Conservation (phyloP, 2,329 filamentous ascomycete species). For the Macrophomina tecta region DNA sequence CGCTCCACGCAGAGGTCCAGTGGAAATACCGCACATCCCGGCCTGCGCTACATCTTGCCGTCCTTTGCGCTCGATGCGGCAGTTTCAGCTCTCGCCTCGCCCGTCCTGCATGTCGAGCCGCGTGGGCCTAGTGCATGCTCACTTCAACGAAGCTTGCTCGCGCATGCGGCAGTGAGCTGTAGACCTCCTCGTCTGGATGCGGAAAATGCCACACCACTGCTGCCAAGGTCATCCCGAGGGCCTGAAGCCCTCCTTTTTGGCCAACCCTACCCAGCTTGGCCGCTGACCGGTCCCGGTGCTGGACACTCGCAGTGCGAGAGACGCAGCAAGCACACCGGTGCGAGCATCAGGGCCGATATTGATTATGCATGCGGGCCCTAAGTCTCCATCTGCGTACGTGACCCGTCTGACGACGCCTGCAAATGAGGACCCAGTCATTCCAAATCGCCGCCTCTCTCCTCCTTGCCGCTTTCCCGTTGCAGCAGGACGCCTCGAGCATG, state of each 20-base stretch:
- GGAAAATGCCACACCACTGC: background rate
- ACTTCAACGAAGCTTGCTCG: background rate
- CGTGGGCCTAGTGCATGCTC: background rate
- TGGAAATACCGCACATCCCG: too few species aligned
- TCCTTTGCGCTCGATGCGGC: background rate
- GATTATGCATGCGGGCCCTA: background rate
- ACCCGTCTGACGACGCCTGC: background rate
- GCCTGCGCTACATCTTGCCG: too few species aligned
- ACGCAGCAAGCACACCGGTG: background rate
- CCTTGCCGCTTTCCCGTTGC: background rate
- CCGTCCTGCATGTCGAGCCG: background rate
- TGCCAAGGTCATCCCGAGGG: background rate
- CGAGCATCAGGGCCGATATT: background rate
- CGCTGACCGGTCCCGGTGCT: background rate
- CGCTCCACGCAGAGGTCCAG: too few species aligned
- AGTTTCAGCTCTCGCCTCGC: too few species aligned
- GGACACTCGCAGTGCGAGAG: background rate
- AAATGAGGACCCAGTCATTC: constrained; percentile 3
- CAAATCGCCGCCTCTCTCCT: background rate
- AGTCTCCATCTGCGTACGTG: background rate
- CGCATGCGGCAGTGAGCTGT: background rate
- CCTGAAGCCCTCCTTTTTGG: background rate
- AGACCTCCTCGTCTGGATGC: background rate
- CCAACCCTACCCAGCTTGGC: background rate
- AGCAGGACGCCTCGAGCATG: background rate